Evolutionary conservation across 305 asterid genomes (phyloP).

Genomic region (Fraxinus nigra): DNA sequence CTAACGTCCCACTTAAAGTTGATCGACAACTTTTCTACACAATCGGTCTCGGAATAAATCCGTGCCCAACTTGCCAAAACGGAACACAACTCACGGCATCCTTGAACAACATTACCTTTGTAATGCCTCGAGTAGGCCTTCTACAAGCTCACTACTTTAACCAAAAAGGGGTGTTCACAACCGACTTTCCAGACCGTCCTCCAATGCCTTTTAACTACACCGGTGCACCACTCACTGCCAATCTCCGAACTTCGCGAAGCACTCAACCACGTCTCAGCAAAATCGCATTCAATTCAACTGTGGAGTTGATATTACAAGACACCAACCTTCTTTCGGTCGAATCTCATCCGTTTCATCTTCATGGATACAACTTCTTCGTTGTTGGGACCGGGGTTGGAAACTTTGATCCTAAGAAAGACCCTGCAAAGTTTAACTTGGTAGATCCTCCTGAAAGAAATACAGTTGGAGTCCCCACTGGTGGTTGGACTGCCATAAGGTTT

Average conservation of each 20-base stretch:
- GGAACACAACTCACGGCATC: conserved; percentile 61
- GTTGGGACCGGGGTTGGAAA: conserved; percentile 58
- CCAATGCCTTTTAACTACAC: conserved; percentile 60
- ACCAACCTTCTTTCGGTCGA: conserved; percentile 59
- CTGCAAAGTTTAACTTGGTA: conserved; percentile 41
- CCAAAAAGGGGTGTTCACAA: conserved; percentile 36
- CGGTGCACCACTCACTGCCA: conserved; percentile 61
- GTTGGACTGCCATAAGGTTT: conserved; percentile 68
- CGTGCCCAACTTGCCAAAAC: conserved; percentile 54
- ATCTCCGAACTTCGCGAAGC: conserved; percentile 35
- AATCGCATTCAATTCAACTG: conserved; percentile 50
- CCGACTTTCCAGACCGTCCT: conserved; percentile 65
- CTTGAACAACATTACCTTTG: conserved; percentile 59
- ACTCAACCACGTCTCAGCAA: conserved; percentile 39
- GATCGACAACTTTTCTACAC: conserved; percentile 64
- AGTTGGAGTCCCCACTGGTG: conserved; percentile 64
- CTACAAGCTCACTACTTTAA: conserved; percentile 58
- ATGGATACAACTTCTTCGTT: conserved; percentile 67
- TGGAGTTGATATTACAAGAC: conserved; percentile 63
- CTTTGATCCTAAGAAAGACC: conserved; percentile 42
- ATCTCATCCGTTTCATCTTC: conserved; percentile 76
- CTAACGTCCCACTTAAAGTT: conserved; percentile 48
- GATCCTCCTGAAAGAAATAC: conserved; percentile 70
- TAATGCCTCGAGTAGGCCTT: conserved; percentile 60
- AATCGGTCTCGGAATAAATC: conserved; percentile 54